Percentiles rank a stretch among this genome's conserved stretches.
phyloP scores from a whole-genome alignment of 768 basidiomycete genomes.

The Mycena haematopus region DNA sequence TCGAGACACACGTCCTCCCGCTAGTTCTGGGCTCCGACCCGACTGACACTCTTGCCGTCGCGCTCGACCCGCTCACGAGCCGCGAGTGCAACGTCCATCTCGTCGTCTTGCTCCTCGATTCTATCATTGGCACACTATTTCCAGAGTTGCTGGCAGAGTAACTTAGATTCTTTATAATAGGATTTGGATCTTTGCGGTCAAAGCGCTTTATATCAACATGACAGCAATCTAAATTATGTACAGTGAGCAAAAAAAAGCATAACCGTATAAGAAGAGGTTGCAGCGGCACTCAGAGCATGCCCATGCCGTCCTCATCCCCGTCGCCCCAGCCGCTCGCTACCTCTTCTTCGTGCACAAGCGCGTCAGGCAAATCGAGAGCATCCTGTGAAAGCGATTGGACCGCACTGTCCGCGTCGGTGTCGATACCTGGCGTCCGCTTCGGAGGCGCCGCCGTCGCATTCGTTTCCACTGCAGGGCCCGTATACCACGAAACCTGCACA shows the following conservation, averaged over 20 bases:
- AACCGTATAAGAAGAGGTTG: slow-evolving; percentile 10
- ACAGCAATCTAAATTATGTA: not conserved
- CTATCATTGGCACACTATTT: slow-evolving; percentile 71
- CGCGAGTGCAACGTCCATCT: slow-evolving; percentile 82
- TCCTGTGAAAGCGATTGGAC: slow-evolving; percentile 36
- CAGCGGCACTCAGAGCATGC: slow-evolving; percentile 53
- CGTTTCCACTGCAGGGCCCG: slow-evolving; percentile 35
- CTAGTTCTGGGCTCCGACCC: slow-evolving; percentile 63
- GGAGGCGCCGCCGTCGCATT: slow-evolving; percentile 32
- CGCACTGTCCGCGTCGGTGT: slow-evolving; percentile 22
- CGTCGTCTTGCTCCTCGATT: slow-evolving; percentile 74
- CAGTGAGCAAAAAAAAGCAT: slow-evolving; percentile 6
- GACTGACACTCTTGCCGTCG: slow-evolving; percentile 52
- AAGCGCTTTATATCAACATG: not conserved
- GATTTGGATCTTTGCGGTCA: not conserved
- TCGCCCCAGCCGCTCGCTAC: slow-evolving; percentile 79
- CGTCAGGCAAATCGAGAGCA: slow-evolving; percentile 39
- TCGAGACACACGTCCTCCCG: slow-evolving; percentile 50
- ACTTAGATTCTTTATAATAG: not conserved
- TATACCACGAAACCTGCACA: slow-evolving; percentile 74
- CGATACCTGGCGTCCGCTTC: slow-evolving; percentile 21
- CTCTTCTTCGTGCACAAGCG: slow-evolving; percentile 63
- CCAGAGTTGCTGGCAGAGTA: slow-evolving; percentile 63
- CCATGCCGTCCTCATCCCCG: slow-evolving; percentile 74
- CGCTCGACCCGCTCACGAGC: slow-evolving; percentile 67